A percentile compares a stretch with the other conserved stretches of the same genome.
Evolutionary conservation across 352 stramenopile genomes (phyloP).

Genomic region (Globisporangium cederbergense): DNA sequence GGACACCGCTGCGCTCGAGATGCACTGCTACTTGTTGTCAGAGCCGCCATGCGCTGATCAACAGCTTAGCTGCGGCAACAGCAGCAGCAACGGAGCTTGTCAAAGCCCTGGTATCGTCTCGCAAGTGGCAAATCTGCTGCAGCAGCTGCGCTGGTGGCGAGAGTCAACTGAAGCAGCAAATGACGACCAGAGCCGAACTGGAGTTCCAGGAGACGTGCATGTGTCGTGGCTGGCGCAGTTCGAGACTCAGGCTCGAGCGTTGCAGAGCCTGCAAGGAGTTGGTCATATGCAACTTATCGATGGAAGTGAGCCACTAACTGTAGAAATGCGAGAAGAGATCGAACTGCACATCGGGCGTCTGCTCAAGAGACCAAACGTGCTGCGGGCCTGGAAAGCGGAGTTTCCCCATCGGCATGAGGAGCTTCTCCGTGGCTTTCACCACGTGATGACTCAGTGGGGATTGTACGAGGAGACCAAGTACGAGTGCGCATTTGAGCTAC

Average conservation of each 20-base stretch:
- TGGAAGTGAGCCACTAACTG: background rate
- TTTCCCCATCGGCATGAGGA: background rate
- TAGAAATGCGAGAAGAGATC: background rate
- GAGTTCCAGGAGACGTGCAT: background rate
- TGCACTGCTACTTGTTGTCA: slow-evolving; percentile 3
- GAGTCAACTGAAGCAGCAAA: background rate
- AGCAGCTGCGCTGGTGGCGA: slow-evolving; percentile 8
- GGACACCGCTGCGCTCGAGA: background rate
- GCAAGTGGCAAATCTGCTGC: background rate
- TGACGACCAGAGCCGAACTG: background rate
- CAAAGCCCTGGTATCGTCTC: background rate
- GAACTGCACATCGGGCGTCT: background rate
- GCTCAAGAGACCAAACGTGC: background rate
- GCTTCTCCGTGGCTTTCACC: background rate
- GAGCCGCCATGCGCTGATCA: background rate
- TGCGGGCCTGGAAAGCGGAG: background rate
- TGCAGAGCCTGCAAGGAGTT: background rate
- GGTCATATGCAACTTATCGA: background rate
- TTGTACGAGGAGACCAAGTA: slow-evolving; percentile 10
- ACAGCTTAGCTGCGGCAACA: background rate
- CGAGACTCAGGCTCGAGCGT: background rate
- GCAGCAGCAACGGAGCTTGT: background rate
- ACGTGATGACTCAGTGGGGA: background rate
- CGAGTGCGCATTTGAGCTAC: slow-evolving; percentile 6
- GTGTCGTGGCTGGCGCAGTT: background rate